Evolutionary conservation across 345 rosid genomes (phyloP).

Genomic region (Citrus mangshanensis): DNA sequence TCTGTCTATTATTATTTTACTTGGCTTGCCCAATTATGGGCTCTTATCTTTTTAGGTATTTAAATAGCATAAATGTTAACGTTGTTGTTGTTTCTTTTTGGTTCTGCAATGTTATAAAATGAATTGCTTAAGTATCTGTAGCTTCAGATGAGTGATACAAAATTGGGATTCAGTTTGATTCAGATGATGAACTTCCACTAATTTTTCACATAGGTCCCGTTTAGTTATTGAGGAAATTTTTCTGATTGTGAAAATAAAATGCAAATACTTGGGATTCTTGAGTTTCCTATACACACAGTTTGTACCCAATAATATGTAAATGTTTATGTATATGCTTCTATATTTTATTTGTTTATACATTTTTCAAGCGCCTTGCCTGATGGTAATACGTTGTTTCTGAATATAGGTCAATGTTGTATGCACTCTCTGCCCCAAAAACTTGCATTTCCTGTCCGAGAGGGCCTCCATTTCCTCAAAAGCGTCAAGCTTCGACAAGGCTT

Average conservation of each 20-base stretch:
- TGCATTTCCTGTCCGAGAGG: slow-evolving; percentile 35
- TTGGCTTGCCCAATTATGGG: background rate
- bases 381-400: background rate
- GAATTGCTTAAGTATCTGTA: background rate
- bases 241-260: background rate
- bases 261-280: background rate
- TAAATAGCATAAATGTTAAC: background rate
- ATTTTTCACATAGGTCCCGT: background rate
- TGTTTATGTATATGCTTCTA: background rate
- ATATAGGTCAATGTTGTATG: slow-evolving; percentile 64
- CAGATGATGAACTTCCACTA: background rate
- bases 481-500: slow-evolving; percentile 29
- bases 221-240: background rate
- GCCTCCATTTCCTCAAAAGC: slow-evolving; percentile 28
- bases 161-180: background rate
- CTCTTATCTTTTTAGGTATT: background rate
- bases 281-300: background rate
- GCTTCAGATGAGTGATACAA: background rate
- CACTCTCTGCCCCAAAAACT: slow-evolving; percentile 45
- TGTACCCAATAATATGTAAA: background rate
- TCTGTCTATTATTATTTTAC: background rate
- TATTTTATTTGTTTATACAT: background rate
- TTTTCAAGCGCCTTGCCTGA: background rate
- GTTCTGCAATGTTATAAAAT: background rate
- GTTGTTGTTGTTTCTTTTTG: background rate